Base-by-base conservation (phyloP, 805 yeast genomes). In the Ogataea saltuana region DNA sequence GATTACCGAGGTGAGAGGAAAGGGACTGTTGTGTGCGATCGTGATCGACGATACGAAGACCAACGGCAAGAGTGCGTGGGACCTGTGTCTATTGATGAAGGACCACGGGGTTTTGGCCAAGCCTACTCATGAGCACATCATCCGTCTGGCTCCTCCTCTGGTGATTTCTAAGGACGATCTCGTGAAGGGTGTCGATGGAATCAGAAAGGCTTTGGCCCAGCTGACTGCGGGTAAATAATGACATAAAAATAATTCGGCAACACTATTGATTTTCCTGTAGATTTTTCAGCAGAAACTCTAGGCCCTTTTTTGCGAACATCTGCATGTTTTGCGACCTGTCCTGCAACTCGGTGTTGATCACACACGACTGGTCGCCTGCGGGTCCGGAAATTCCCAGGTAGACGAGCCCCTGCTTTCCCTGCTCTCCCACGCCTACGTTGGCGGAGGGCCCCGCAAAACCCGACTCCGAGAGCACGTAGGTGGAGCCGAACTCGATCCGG, bases 101-200 rank as follows among this genome's bases (percentile, higher is more conserved):
- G 81, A 86, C 42, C 72, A 80, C 48, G 98, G 98, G 46, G 85
- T 91, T 12, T 73, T 90, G 59, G 97, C 98, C 50, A 91, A 90
- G 70, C 98, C 97, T 53, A 90, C 98, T 1, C 98, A 91, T 64
- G 96, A 89, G 57, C 85, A 89, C 66, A 90, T 91, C 58, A 90
- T 91, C 62, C 84, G 98, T 73, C 74, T 91, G 64, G 97, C 98
- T 9, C 98, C 98, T 45, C 97, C 98, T 18, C 73, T 91, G 64
- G 95, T 89, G 30, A 91, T 91, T 53, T 78, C 90, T 23, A 83
- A 89, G 62, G 91, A 84, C 58, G 97, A 91, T 61, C 72, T 91
- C 59, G 66, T 79, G 52, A 82, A 78, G 68, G 97, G 97, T 59
- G 83, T 89, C 42, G 83, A 78, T 11, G 74, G 84, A 36, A 90